Evolutionary conservation across 176 grass and related monocot genomes (phyloP).

Genomic region (Aegilops speltoides): DNA sequence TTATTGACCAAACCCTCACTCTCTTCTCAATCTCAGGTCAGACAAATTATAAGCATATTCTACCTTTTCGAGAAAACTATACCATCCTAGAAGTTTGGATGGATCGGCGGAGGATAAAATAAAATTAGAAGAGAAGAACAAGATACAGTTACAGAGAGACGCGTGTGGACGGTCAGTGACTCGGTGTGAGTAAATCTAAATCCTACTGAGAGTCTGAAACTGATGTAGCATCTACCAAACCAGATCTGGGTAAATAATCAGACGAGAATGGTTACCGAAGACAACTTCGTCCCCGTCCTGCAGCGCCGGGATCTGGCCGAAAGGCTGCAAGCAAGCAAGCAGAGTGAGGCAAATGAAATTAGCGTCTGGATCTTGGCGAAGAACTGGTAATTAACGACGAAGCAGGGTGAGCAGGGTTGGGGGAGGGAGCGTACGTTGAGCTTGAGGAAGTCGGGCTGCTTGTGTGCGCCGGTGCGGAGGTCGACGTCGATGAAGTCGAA

Average conservation of each 20-base stretch:
- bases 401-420: background rate
- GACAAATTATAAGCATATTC: background rate
- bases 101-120: background rate
- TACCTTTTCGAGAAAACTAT: background rate
- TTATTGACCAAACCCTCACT: background rate
- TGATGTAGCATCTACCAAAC: too few relatives aligned
- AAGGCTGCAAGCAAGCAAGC: constrained; percentile 55
- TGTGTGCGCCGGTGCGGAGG: constrained; percentile 69
- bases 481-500: constrained; percentile 79
- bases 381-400: background rate
- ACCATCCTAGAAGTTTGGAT: background rate
- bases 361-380: background rate
- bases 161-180: too few relatives aligned
- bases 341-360: background rate
- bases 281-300: constrained; percentile 66
- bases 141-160: background rate
- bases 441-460: constrained; percentile 75
- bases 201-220: too few relatives aligned
- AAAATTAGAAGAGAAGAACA: background rate
- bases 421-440: constrained; percentile 46
- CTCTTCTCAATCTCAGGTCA: background rate
- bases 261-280: constrained; percentile 38
- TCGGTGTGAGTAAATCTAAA: too few relatives aligned
- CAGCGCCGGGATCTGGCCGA: constrained; percentile 80
- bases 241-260: too few relatives aligned